Evolutionary conservation across 192 early-diverging fungal genomes (phyloP).

Genomic region (Dimargaris cristalligena): DNA sequence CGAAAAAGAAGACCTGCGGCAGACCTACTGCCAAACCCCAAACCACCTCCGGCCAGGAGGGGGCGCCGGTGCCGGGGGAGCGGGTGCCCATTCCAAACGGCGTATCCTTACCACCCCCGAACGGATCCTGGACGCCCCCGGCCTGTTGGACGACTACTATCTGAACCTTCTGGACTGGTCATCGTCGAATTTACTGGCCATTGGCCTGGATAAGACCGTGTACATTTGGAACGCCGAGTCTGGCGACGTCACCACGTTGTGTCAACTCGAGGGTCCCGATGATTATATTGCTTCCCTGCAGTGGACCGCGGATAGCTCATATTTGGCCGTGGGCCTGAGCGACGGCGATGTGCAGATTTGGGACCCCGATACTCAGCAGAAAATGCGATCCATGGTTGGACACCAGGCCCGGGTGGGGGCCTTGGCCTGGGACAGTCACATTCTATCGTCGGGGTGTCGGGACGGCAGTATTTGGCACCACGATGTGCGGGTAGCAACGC

Average conservation of each 20-base stretch:
- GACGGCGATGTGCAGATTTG: constrained; percentile 80
- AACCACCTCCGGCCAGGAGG: too few relatives aligned
- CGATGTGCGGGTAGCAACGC: constrained; percentile 75
- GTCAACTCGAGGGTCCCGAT: constrained; percentile 24
- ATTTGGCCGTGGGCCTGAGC: constrained; percentile 52
- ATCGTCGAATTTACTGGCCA: constrained; percentile 55
- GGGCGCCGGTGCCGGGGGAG: constrained; percentile 12
- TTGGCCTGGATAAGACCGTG: constrained; percentile 70
- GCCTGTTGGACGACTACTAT: constrained; percentile 85
- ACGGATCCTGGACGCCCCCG: constrained; percentile 77
- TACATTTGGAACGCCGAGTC: constrained; percentile 81
- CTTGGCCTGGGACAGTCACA: constrained; percentile 66
- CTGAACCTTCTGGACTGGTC: constrained; percentile 92
- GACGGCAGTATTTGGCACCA: constrained; percentile 91
- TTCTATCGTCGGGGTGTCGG: constrained; percentile 66
- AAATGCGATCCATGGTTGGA: constrained; percentile 69
- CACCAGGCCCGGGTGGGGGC: constrained; percentile 68
- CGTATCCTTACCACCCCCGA: constrained; percentile 68
- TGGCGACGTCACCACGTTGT: constrained; percentile 35
- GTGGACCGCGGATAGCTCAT: constrained; percentile 52
- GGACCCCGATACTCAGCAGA: constrained; percentile 59
- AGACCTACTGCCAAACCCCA: constrained; percentile 35
- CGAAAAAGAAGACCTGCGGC: constrained; percentile 29
- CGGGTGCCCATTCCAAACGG: constrained; percentile 24
- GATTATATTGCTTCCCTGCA: constrained; percentile 58